Base-by-base conservation (phyloP, 2,329 filamentous ascomycete genomes). In the Fusarium sulawesiense region DNA sequence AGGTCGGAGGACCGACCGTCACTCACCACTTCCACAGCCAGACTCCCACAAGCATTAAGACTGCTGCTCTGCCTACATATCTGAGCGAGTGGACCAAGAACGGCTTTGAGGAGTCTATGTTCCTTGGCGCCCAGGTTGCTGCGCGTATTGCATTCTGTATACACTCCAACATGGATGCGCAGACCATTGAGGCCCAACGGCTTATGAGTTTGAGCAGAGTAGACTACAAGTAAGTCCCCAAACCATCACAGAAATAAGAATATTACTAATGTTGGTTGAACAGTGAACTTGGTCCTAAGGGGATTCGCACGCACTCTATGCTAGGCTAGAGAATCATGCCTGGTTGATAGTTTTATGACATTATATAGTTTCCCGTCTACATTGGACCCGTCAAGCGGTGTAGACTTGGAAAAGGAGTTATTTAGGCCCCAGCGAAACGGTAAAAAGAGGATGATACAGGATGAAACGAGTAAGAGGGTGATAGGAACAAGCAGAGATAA, bases 31-130 rank as follows among this genome's bases (percentile, higher is more conserved):
- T 86, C 77, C 87, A 89, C 77, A 85, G 86, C 73, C 87, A 89
- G 82, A 96, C 93, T 10, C 94, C 94, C 0, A 97, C 92, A 25
- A 91, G 88, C 53, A 94, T 97, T 83, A 95, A 93, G 84, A 84
- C 89, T 29, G 89, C 93, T 29, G 88, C 89, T 71, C 85, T 93
- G 72, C 94, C 94, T 1, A 92, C 93, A 56, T 97, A 98, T 79
- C 91, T 97, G 72, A 88, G 91, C 13, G 94, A 97, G 79, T 98
- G 94, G 93, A 93, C 93, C 77, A 94, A 92, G 81, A 88, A 90
- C 70, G 85, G 88, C 59, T 87, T 88, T 76, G 94, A 98, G 76
- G 94, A 98, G 80, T 89, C 92, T 50, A 89, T 90, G 76, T 97
- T 98, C 81, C 83, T 98, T 9, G 94, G 94, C 13, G 92, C 93